These are phyloP conservation scores for Mucor piriformis DNA, from an alignment of 371 early-diverging fungal species.

Conservation along the genomic window DNA sequence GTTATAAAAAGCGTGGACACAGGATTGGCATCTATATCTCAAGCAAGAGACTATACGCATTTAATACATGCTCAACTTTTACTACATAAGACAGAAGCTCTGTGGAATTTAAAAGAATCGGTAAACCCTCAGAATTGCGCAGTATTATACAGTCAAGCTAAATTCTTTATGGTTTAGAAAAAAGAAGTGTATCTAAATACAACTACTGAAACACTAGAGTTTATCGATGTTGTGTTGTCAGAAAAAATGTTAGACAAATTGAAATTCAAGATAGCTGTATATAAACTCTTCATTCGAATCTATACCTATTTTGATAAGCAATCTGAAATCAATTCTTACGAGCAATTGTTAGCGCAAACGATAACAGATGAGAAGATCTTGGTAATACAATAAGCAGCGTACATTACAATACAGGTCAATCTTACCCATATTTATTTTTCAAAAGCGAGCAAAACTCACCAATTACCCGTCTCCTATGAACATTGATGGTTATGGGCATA, in stretches of 20 bases:
- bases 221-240: constrained; percentile 1
- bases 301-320: constrained; percentile 3
- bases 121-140: constrained; percentile 8
- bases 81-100: constrained; percentile 1
- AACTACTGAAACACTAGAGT: constrained; percentile 12
- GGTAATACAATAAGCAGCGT: background rate
- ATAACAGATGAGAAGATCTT: constrained; percentile 3
- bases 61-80: constrained; percentile 5
- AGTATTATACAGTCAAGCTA: too few species aligned
- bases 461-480: too few species aligned
- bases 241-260: constrained; percentile 4
- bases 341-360: background rate
- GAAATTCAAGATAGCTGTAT: background rate
- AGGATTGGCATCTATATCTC: background rate
- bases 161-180: background rate
- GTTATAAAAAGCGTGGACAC: constrained; percentile 1
- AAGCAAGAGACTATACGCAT: constrained; percentile 3
- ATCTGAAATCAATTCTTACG: too few species aligned
- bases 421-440: too few species aligned
- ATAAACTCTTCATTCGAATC: constrained; percentile 1
- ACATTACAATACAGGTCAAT: too few species aligned
- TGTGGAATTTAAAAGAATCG: constrained; percentile 16
- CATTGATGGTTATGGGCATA: too few species aligned
- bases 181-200: constrained; percentile 7
- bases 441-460: too few species aligned